Evolutionary conservation across 129 eudicot species (phyloP), one percentile per base, ranked within the genome.

Genomic region (Saussurea involucrata): DNA sequence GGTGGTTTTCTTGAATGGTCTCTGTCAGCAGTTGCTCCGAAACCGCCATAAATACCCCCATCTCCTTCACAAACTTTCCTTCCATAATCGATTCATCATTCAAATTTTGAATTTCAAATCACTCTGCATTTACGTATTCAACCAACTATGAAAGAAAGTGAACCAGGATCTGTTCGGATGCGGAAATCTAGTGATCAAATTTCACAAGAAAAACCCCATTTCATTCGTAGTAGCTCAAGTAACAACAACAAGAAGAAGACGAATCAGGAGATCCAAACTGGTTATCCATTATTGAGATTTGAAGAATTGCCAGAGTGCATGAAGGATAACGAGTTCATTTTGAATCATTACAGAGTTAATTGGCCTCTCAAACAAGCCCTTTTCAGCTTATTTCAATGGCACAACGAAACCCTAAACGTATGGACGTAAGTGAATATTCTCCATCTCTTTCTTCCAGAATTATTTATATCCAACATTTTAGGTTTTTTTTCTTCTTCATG

Each of bases 251-350:
- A 58, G 29, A 27, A 66, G 82, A 70, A 36, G 12, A 65, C 36
- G 24, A 66, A 25, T 11, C 9, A 58, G 53, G 46, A 24, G 72
- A 15, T 32, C 18, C 40, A 80, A 64, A 80, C 11, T 10, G 27
- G 17, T 3, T 73, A 73, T 42, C 80, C 57, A 18, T 75, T 81
- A 24, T 63, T 81, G 63, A 69, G 82, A 5, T 95, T 29, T 75
- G 85, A 88, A 32, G 92, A 92, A 63, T 81, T 92, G 79, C 99
- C 99, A 8, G 93, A 83, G n/a, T 92, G 87, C 63, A 92, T 95
- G 97, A 95, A 95, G 86, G 99, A 95, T 74, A 95, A 95, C 75
- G 99, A 95, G 90, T 95, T 60, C 46, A 95, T 95, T 34, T 79
- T 86, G 70, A 78, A 88, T 71, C 68, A 95, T 78, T 95, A 95